Base-by-base conservation (phyloP, 1,284 basidiomycete genomes). In the Cutaneotrichosporon sp. region DNA sequence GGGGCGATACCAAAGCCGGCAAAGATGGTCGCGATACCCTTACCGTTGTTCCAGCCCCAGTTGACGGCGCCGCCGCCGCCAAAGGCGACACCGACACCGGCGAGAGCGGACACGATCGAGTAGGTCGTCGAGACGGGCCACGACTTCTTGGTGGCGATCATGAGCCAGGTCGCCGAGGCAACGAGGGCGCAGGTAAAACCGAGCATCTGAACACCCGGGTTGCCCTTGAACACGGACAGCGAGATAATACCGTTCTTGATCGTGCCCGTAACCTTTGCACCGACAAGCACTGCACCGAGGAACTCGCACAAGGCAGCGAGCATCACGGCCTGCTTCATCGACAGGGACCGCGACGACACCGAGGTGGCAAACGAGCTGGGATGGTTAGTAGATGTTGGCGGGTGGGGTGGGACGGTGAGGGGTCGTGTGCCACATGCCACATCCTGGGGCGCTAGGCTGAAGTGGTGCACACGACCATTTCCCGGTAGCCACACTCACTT, bases 1-100 rank as follows among this genome's bases (percentile, higher is more conserved):
- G 76, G 76, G 12, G 76, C 76, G 42, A 76, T 73, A 46, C 60
- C 52, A 53, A 74, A 69, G 23, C 76, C 76, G 20, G 73, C 71
- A 47, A 76, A 77, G 63, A 78, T 77, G 34, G 73, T 68, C 4
- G 62, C 75, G 37, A 78, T 61, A 55, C 78, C 78, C 60, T 75
- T 76, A 33, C 73, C 76, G 49, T n/a, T 22, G 61, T 79, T 76
- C 79, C 79, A 80, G 10, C 78, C 78, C 78, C 79, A 80, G 42
- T 76, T 59, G 43, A 77, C 76, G 0, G 67, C 63, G n/a, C 68
- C 61, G 21, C 61, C 54, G 9, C 78, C 77, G 22, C 68, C 75
- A 12, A 73, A 61, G 1, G 78, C 79, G 18, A 80, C 74, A 55
- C 79, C 79, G 30, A 76, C 74, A 62, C 78, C 78, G 12, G 74